Base-by-base conservation (phyloP, 768 basidiomycete species). In the Lactifluus piperatus region DNA sequence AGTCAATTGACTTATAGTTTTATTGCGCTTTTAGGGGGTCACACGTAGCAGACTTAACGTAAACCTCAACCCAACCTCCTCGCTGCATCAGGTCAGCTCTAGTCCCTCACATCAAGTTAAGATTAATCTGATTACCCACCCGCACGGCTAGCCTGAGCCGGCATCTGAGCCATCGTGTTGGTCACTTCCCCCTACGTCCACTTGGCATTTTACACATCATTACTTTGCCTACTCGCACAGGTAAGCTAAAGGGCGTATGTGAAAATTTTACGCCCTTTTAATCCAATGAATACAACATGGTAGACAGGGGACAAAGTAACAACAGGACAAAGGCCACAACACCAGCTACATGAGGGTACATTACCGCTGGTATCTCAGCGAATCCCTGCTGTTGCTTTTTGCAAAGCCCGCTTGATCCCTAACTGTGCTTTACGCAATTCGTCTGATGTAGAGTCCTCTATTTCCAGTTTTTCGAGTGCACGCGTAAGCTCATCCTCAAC, bases 401-500 rank as follows among this genome's bases (percentile, higher is more conserved):
- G 94, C 72, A 99, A 81, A 62, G 94, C 90, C 70, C 95, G 87
- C 79, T 94, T 95, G 76, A 98, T 92, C 71, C 84, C 79, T 65
- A 99, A 82, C 74, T 97, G 92, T 60, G 91, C 88, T 77, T 95
- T 97, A 77, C 88, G 90, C 70, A 99, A 83, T 75, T 99, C 93
- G 72, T 98, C 97, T 55, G 85, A 84, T 30, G 88, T 79, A 61
- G 91, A 90, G 59, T 95, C 91, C 78, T 97, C 95, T 63, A 97
- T 90, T 81, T 98, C 97, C 71, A 99, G 81, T 79, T 93, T 94
- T 85, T 98, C 97, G 50, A 98, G 83, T 30, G 97, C 94, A 71
- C 94, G 91, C 53, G 97, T 94, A 63, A 99, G 92, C 79, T 97
- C 97, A 64, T 88, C 81, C 81, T 99, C 97, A 66, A 99, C 91